These are phyloP conservation scores for Oxyria digyna DNA, from an alignment of 148 eudicot species.

Conservation along the genomic window DNA sequence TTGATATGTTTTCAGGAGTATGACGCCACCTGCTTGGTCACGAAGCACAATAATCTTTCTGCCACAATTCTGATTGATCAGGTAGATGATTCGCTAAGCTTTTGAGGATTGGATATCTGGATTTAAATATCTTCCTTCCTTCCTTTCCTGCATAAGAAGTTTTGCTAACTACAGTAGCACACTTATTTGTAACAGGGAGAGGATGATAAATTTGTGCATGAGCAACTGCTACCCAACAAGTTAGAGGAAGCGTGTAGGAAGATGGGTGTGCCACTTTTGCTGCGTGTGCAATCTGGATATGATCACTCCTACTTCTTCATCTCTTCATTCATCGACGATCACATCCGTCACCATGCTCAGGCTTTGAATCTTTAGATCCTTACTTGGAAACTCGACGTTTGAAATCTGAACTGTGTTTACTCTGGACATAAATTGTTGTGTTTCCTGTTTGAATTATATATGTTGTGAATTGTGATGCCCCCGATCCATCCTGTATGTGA, in stretches of 20 bases:
- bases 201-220: constrained; percentile 70
- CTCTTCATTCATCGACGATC: constrained; percentile 86
- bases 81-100: constrained; percentile 23
- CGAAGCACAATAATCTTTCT: constrained; percentile 49
- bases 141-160: too few species aligned
- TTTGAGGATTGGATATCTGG: not conserved
- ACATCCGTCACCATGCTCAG: constrained; percentile 93
- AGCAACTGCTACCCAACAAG: constrained; percentile 58
- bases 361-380: constrained; percentile 46
- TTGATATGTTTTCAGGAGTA: constrained; percentile 55
- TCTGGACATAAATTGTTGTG: too few species aligned
- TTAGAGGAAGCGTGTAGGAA: constrained; percentile 87
- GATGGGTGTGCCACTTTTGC: constrained; percentile 49
- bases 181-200: constrained; percentile 42
- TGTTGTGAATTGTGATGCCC: too few species aligned
- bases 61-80: constrained; percentile 92
- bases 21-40: constrained; percentile 78
- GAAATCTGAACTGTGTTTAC: too few species aligned
- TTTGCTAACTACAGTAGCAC: not conserved
- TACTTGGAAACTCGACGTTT: constrained; percentile 2
- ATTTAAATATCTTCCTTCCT: not conserved
- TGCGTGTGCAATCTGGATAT: constrained; percentile 76
- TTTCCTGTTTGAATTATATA: too few species aligned
- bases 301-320: constrained; percentile 95
- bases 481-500: too few species aligned